A percentile compares a stretch with the other conserved stretches of the same genome.
Conservation (phyloP, 2,329 filamentous ascomycete species). For the Rhinocladiella similis region DNA sequence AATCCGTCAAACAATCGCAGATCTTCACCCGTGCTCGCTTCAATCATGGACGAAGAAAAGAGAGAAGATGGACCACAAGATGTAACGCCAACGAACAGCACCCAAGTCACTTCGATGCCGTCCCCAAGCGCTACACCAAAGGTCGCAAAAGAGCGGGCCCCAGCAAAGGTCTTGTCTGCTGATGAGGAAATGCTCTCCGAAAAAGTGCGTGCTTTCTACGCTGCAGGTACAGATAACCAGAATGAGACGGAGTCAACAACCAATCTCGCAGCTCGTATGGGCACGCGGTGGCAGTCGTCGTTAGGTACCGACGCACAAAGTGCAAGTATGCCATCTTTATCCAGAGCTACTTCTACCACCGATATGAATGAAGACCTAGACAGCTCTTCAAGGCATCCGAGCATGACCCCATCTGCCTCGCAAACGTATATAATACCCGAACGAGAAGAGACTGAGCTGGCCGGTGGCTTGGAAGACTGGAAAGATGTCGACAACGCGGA, state of each 20-base stretch:
- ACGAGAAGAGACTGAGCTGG: constrained; percentile 57
- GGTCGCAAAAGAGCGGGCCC: constrained; percentile 40
- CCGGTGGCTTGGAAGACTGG: constrained; percentile 67
- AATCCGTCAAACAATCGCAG: constrained; percentile 32
- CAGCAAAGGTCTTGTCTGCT: constrained; percentile 57
- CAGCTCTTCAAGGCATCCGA: constrained; percentile 10
- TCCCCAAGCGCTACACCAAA: constrained; percentile 28
- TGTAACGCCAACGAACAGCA: constrained; percentile 17
- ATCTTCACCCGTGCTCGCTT: constrained; percentile 16
- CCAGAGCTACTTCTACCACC: constrained; percentile 31
- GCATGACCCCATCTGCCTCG: constrained; percentile 12
- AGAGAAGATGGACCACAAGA: constrained; percentile 21
- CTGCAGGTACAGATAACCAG: constrained; percentile 59
- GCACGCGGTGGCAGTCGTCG: constrained; percentile 41
- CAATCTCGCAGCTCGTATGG: constrained; percentile 39
- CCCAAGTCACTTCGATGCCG: neutral
- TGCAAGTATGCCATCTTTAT: constrained; percentile 33
- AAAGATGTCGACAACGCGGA: constrained; percentile 58
- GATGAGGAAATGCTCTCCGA: constrained; percentile 65
- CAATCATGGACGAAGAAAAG: constrained; percentile 24
- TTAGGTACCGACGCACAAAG: constrained; percentile 30
- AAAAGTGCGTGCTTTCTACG: constrained; percentile 65
- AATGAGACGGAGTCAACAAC: constrained; percentile 41
- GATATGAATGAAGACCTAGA: constrained; percentile 22
- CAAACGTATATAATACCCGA: constrained; percentile 21